Evolutionary conservation across 192 early-diverging fungal species (phyloP), one percentile per base, ranked within the genome.

Genomic region (Anaeromyces robustus): DNA sequence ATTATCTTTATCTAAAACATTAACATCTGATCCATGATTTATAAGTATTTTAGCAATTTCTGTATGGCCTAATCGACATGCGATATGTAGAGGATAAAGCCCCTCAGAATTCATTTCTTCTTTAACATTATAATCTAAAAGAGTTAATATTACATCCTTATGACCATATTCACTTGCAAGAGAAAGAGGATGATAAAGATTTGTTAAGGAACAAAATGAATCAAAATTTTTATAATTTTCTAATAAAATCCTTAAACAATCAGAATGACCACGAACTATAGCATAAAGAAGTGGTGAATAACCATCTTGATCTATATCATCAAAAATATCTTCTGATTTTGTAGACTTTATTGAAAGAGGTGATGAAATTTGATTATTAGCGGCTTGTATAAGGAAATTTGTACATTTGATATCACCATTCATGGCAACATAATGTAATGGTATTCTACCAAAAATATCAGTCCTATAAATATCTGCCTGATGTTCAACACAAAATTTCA

Each of bases 361-460:
- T 84, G 29, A 96, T 84, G 30, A 92, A 92, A 78, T 89, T 79
- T 26, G 87, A 80, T 29, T 87, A 41, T 22, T 79, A 80, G 18
- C 85, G 7, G 59, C 30, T 17, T 68, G 30, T 16, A 89, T 30
- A n/a, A 91, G 77, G 68, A 81, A 86, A 22, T 41, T 29, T 0
- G 85, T 82, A 78, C 82, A 82, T 12, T 92, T 92, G 17, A 85
- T 83, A 81, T 93, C 90, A 26, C 96, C 97, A 82, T 96, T 92
- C 93, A 98, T 96, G 17, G 95, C 91, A 0, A 94, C 94, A 83
- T 99, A 99, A 84, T 99, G 98, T 34, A 97, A 81, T 5, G 97
- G 92, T 28, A 90, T 93, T 77, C 96, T 86, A 78, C 93, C 95
- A 85, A 98, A 98, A 43, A 95, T 93, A 84, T 99, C 98, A 29